A percentile compares a stretch with the other conserved stretches of the same genome.
These are phyloP conservation scores for Gyromitra esculenta DNA, from an alignment of 2,329 filamentous ascomycete species.

Conservation along the genomic window DNA sequence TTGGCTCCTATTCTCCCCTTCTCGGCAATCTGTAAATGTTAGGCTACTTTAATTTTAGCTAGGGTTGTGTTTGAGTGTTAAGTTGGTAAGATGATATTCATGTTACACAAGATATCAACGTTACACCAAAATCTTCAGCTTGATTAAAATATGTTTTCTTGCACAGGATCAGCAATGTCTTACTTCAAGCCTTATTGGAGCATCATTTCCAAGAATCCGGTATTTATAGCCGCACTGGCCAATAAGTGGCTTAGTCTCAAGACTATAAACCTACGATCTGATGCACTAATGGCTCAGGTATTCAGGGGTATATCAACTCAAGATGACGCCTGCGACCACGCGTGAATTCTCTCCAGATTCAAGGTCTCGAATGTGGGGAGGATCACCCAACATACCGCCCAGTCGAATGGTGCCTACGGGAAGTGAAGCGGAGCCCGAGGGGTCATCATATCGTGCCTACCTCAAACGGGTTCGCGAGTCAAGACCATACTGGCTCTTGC, in stretches of 20 bases:
- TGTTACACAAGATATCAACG: conserved; percentile 1
- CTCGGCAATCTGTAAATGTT: not conserved
- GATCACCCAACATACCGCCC: not conserved
- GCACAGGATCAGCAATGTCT: not conserved
- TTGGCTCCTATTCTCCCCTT: not conserved
- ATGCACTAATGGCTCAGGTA: not conserved
- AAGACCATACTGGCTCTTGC: conserved; percentile 4
- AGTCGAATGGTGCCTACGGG: not conserved
- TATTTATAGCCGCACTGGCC: not conserved
- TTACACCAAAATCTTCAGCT: conserved; percentile 10
- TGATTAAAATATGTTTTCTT: not conserved
- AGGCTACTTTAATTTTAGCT: not conserved
- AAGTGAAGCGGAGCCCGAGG: not conserved
- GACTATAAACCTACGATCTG: not conserved
- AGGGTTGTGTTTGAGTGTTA: conserved; percentile 6
- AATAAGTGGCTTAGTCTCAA: not conserved
- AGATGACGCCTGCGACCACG: not conserved
- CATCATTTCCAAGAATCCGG: not conserved
- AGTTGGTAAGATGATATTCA: not conserved
- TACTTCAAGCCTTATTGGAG: not conserved
- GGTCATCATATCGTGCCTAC: conserved; percentile 15
- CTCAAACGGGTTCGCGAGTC: conserved; percentile 16
- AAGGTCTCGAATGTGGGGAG: conserved; percentile 2
- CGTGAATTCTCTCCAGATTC: not conserved
- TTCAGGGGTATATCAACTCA: not conserved